Evolutionary conservation across 345 rosid species (phyloP).

Genomic region (Linum tenue): DNA sequence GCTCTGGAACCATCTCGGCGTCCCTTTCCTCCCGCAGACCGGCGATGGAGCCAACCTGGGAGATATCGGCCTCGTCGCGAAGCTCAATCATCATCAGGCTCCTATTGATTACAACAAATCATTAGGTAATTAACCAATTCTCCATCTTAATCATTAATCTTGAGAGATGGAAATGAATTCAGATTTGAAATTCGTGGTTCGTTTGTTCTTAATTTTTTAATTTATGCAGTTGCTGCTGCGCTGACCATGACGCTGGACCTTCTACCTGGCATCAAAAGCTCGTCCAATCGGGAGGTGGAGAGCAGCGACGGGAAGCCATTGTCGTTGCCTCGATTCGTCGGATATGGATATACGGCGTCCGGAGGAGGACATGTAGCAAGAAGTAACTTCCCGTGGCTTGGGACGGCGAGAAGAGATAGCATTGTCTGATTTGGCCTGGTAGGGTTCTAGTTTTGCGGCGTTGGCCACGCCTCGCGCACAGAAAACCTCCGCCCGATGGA

Average conservation of each 20-base stretch:
- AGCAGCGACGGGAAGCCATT: neutral
- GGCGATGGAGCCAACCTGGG: slow-evolving; percentile 41
- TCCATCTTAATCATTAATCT: too few species aligned
- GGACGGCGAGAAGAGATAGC: too few species aligned
- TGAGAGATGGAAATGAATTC: neutral
- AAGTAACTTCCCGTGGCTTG: too few species aligned
- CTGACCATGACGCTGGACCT: slow-evolving; percentile 22
- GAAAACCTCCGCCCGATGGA: too few species aligned
- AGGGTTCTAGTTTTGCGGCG: too few species aligned
- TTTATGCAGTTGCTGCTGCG: slow-evolving; percentile 14
- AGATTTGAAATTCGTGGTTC: neutral
- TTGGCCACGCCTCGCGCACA: too few species aligned
- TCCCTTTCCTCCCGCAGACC: too few species aligned
- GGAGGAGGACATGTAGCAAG: slow-evolving; percentile 8
- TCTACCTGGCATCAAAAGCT: slow-evolving; percentile 22
- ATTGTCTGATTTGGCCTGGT: too few species aligned
- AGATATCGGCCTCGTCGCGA: slow-evolving; percentile 22
- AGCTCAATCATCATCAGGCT: neutral
- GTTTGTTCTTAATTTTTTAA: slow-evolving; percentile 11
- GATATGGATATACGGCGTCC: slow-evolving; percentile 2
- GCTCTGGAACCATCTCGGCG: too few species aligned
- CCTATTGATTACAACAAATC: too few species aligned
- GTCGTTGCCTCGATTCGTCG: slow-evolving; percentile 13
- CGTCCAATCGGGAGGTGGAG: neutral
- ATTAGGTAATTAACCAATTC: neutral